A percentile compares a stretch with the other conserved stretches of the same genome.
These are phyloP conservation scores for Laetiporus sulphureus DNA, from an alignment of 1,284 basidiomycete species.

Conservation along the genomic window DNA sequence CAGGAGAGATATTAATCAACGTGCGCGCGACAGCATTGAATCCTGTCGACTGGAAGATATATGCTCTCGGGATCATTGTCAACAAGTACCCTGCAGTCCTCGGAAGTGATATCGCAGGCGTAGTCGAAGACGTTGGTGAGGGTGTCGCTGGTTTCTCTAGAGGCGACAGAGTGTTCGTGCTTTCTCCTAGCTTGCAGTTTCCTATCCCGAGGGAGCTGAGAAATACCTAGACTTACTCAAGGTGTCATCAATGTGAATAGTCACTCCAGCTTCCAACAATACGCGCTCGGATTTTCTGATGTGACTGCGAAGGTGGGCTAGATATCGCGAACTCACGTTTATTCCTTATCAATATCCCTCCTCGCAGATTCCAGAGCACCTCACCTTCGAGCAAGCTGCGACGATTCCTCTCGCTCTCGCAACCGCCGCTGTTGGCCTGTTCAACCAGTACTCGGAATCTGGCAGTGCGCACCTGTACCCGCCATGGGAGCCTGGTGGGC, in stretches of 20 bases:
- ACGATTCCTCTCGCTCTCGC: constrained; percentile 9
- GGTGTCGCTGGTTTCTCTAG: constrained; percentile 9
- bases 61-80: constrained; percentile 18
- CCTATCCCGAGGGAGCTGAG: too few relatives aligned
- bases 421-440: constrained; percentile 6
- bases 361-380: constrained; percentile 2
- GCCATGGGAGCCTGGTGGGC: constrained; percentile 6
- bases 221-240: background rate
- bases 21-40: constrained; percentile 37
- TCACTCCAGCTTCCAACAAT: constrained; percentile 5
- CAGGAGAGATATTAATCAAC: constrained; percentile 38
- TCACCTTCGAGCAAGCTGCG: constrained; percentile 6
- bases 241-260: constrained; percentile 6
- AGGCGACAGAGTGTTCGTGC: constrained; percentile 14
- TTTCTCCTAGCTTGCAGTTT: background rate
- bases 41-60: constrained; percentile 42
- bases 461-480: constrained; percentile 11
- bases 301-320: background rate
- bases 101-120: constrained; percentile 14
- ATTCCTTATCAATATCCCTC: background rate
- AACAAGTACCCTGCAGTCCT: constrained; percentile 19
- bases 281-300: constrained; percentile 3
- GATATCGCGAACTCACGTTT: background rate
- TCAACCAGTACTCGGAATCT: background rate
- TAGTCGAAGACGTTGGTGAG: constrained; percentile 14